phyloP scores from a whole-genome alignment of 805 yeast species.

The Diddensiella santjacobensis region DNA sequence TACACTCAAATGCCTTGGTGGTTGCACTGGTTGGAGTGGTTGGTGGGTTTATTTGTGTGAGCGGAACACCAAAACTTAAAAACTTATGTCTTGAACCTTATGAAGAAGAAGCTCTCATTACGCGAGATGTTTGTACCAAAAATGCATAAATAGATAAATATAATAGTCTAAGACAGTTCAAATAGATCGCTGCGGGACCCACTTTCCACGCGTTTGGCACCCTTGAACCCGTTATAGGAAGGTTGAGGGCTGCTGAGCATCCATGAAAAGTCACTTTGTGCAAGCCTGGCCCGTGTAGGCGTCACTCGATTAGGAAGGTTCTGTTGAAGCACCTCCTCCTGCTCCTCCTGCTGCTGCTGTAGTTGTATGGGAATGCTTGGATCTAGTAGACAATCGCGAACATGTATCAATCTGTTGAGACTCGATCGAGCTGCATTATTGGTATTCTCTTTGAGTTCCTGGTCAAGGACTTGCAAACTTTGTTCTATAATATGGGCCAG shows the following conservation, averaged over 20 bases:
- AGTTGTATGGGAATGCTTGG: background rate
- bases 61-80: too few species aligned
- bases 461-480: constrained; percentile 6
- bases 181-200: constrained; percentile 7
- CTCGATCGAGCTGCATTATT: background rate
- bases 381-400: background rate
- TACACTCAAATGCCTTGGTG: too few species aligned
- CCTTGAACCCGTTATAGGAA: constrained; percentile 4
- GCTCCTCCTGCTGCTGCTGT: constrained; percentile 4
- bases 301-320: constrained; percentile 6
- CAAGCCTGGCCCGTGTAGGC: constrained; percentile 22
- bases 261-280: constrained; percentile 29
- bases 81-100: too few species aligned
- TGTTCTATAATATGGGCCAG: constrained; percentile 10
- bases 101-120: too few species aligned
- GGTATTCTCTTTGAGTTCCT: background rate
- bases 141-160: background rate
- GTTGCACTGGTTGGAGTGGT: too few species aligned
- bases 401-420: background rate
- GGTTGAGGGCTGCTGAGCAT: constrained; percentile 23
- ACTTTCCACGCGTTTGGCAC: background rate
- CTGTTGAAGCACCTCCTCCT: constrained; percentile 1
- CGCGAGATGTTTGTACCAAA: too few species aligned
- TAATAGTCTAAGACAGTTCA: constrained; percentile 8
- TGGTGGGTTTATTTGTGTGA: too few species aligned